Evolutionary conservation across 1,139 yeast species (phyloP), one percentile per base, ranked within the genome.

Genomic region (Meyerozyma smithsonii): DNA sequence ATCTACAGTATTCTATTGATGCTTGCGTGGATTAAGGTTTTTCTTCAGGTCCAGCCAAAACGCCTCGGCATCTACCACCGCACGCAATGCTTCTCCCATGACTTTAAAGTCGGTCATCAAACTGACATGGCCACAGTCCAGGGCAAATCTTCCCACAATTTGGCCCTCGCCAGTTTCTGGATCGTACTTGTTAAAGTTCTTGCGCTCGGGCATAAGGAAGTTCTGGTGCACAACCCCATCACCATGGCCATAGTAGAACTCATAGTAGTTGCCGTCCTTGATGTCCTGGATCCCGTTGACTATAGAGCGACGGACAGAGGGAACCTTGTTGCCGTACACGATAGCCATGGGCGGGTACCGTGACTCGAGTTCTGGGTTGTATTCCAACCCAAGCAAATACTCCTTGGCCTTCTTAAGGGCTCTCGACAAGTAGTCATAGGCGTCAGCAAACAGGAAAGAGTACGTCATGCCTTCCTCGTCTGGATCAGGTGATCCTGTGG

Each of bases 171-270:
- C 67, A 0, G 67, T 58, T 11, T 49, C 49, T 7, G 56, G 52
- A 42, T 71, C 59, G 42, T 55, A 66, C 20, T 49, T 50, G 0
- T 73, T 64, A 54, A 83, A 88, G 0, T 94, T 94, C 47, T 72
- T 70, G 20, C 67, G 62, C 51, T 83, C 84, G 0, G 97, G 96
- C 79, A 88, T 77, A 32, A 86, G 61, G 82, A 90, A 83, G 46
- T 78, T 78, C 50, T 83, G 87, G 59, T 86, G 88, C 1, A 88
- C 85, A 12, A 89, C 96, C 25, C 97, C 97, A 55, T 89, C 97
- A 6, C 97, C 97, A 8, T 89, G 89, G 0, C 95, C 96, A 56
- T 86, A 88, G 50, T 74, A 77, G 50, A 87, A 83, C 49, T 85
- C 82, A 47, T 76, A 79, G 59, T 85, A 89, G 46, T 79, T 76